Evolutionary conservation across 768 basidiomycete genomes (phyloP).

Genomic region (Cyathus striatus): DNA sequence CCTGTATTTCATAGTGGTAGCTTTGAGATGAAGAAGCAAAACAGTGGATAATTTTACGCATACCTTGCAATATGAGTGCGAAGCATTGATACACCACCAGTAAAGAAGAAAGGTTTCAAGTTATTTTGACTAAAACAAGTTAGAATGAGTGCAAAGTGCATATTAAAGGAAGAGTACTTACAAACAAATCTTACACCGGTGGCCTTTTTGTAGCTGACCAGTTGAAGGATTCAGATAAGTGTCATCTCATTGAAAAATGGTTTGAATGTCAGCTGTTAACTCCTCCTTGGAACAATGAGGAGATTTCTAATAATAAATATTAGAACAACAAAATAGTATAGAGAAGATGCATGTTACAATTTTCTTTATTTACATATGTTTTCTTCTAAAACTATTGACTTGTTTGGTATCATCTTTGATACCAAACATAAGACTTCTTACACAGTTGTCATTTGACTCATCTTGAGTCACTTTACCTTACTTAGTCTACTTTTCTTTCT

Average conservation of each 20-base stretch:
- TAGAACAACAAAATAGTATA: neutral
- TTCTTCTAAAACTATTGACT: too few species aligned
- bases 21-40: neutral
- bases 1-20: neutral
- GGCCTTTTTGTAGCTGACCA: neutral
- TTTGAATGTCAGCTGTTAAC: neutral
- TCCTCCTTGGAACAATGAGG: neutral
- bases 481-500: too few species aligned
- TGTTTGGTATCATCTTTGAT: too few species aligned
- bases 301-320: too few species aligned
- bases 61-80: neutral
- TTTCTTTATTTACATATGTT: too few species aligned
- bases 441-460: too few species aligned
- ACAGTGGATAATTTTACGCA: neutral
- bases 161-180: neutral
- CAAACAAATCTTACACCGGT: neutral
- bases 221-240: neutral
- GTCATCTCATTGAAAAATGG: neutral
- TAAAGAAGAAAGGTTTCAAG: neutral
- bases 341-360: neutral
- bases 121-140: neutral
- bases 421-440: too few species aligned
- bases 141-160: neutral
- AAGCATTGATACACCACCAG: neutral
- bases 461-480: too few species aligned